Base-by-base conservation (phyloP, 2,329 filamentous ascomycete species). In the Diplodia sapinea region DNA sequence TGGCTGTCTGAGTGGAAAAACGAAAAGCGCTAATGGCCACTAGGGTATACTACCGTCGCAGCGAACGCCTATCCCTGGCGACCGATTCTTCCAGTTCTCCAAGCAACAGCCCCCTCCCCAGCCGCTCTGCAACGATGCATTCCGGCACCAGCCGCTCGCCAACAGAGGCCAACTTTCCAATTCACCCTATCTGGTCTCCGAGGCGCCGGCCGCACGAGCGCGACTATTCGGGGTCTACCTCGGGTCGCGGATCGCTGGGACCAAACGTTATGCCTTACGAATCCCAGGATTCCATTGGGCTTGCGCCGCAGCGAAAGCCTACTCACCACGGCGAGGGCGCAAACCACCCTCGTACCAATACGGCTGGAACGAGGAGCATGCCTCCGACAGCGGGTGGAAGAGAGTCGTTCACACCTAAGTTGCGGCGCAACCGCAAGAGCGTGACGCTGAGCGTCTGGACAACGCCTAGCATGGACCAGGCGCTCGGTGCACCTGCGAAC, bases 11-110 rank as follows among this genome's bases (percentile, higher is more conserved):
- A 13, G 20, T 31, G 23, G 38, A 62, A 38, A 20, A 13, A 23
- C 13, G 43, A 62, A 38, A 23, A 40, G 15, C 31, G 36, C 55
- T 63, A 26, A 67, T 36, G 12, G 33, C 31, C 12, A 43, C 33
- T 56, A 77, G 75, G 62, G 73, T 77, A 3, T 79, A 79, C 69
- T 79, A 79, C 68, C 76, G 74, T 51, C 72, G 73, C 38, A 76
- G 77, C 40, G 77, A 79, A 69, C 74, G 76, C 20, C 72, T 73
- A 20, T 79, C 78, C 7, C 69, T 77, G 38, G 75, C 72, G 47
- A 74, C 75, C 7, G 73, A 54, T 33, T 40, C 23, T 40, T 52
- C 55, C 33, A 20, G 31, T 47, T 61, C 65, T 33, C 49, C 65
- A 20, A 67, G 49, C 65, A 61, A 76, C 11, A 73, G 73, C 11